Percentiles rank a stretch among this genome's conserved stretches.
Conservation (phyloP, 2,329 filamentous ascomycete genomes). For the Decorospora gaudefroyi region DNA sequence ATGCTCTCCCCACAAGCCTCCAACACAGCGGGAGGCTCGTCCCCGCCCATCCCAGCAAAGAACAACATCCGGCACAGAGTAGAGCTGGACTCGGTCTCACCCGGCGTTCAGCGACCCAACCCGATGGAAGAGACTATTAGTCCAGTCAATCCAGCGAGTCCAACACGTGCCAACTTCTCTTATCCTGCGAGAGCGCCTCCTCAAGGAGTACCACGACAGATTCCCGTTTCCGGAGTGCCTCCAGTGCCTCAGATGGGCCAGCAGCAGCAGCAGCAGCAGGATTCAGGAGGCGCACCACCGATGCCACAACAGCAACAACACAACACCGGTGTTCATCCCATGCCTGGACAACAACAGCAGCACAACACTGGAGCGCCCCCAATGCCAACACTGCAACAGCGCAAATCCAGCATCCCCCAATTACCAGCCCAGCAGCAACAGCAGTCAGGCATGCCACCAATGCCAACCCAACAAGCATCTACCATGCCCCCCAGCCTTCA, state of each 20-base stretch:
- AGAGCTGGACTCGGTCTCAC: constrained; percentile 42
- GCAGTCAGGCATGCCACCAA: constrained; percentile 20
- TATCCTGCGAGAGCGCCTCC: constrained; percentile 43
- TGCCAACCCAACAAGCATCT: constrained; percentile 4
- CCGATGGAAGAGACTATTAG: constrained; percentile 34
- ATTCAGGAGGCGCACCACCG: constrained; percentile 12
- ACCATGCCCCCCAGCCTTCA: constrained; percentile 8
- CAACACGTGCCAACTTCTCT: constrained; percentile 42
- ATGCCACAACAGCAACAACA: constrained; percentile 14
- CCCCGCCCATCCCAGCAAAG: constrained; percentile 42
- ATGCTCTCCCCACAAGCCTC: constrained; percentile 14
- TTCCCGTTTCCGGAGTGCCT: constrained; percentile 18
- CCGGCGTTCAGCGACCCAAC: constrained; percentile 41
- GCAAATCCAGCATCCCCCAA: constrained; percentile 6
- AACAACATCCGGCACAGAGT: constrained; percentile 46
- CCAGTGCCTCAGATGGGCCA: too few species aligned
- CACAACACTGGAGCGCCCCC: too few species aligned
- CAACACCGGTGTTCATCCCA: constrained; percentile 7
- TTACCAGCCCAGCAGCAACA: constrained; percentile 14
- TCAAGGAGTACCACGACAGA: constrained; percentile 38
- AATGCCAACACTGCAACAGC: background rate
- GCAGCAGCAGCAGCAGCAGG: constrained; percentile 3
- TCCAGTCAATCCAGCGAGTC: constrained; percentile 35
- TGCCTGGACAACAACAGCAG: constrained; percentile 6
- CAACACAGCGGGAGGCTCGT: constrained; percentile 19